These are phyloP conservation scores for Aurinia saxatilis DNA, from an alignment of 345 rosid species.

Conservation along the genomic window DNA sequence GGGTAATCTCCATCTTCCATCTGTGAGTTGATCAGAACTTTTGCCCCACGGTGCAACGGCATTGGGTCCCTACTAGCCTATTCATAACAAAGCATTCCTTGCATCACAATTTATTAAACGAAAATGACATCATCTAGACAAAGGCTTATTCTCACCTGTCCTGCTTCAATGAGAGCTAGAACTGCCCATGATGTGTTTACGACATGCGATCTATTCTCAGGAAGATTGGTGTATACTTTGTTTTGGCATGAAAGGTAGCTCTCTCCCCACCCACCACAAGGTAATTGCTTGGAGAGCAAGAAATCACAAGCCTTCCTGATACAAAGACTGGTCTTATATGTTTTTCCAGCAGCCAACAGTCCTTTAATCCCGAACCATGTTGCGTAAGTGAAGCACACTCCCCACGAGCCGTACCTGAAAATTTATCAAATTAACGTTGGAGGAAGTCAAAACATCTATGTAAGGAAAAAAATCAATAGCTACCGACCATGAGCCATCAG, in stretches of 20 bases:
- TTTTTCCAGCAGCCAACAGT: slow-evolving; percentile 39
- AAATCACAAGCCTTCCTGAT: slow-evolving; percentile 52
- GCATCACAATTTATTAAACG: not conserved
- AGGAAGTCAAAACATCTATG: not conserved
- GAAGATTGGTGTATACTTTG: slow-evolving; percentile 45
- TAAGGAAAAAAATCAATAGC: not conserved
- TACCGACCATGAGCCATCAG: slow-evolving; percentile 66
- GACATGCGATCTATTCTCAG: slow-evolving; percentile 36
- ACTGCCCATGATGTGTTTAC: slow-evolving; percentile 80
- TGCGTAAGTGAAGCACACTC: slow-evolving; percentile 70
- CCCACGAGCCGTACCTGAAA: slow-evolving; percentile 74
- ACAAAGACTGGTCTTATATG: slow-evolving; percentile 24
- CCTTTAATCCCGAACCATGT: slow-evolving; percentile 75
- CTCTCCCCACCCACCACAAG: slow-evolving; percentile 72
- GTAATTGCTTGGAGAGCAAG: slow-evolving; percentile 48
- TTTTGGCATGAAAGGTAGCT: slow-evolving; percentile 58
- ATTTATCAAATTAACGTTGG: not conserved
- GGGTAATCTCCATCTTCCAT: slow-evolving; percentile 70
- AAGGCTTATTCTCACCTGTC: slow-evolving; percentile 38
- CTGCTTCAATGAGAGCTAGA: slow-evolving; percentile 57
- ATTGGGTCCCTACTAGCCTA: slow-evolving; percentile 45
- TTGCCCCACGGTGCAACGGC: slow-evolving; percentile 56
- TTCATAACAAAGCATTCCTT: not conserved
- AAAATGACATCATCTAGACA: not conserved
- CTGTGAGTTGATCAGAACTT: slow-evolving; percentile 39